Evolutionary conservation across 2,329 filamentous ascomycete genomes (phyloP).

Genomic region (Neonectria ditissima): DNA sequence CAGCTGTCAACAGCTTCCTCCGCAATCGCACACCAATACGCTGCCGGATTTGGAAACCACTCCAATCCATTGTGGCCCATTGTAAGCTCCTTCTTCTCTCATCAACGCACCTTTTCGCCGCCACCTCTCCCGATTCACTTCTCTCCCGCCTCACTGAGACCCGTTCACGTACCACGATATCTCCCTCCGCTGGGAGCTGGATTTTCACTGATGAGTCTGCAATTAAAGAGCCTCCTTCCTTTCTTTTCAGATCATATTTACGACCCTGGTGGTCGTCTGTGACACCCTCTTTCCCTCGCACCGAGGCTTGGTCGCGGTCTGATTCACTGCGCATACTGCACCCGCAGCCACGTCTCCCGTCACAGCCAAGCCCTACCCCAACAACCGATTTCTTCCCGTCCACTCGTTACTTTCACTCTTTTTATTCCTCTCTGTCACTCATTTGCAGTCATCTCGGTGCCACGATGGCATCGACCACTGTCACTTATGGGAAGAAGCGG

Average conservation of each 20-base stretch:
- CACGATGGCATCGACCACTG: constrained; percentile 43
- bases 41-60: constrained; percentile 3
- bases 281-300: background rate
- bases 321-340: constrained; percentile 23
- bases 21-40: constrained; percentile 10
- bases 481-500: constrained; percentile 49
- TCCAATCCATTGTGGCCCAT: background rate
- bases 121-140: background rate
- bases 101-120: background rate
- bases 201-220: constrained; percentile 26
- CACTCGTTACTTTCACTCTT: constrained; percentile 20
- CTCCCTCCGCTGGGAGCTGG: constrained; percentile 3
- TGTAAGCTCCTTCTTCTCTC: constrained; percentile 7
- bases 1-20: constrained; percentile 22
- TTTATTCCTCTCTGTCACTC: constrained; percentile 3
- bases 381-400: constrained; percentile 9
- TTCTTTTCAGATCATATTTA: constrained; percentile 13
- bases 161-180: background rate
- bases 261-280: constrained; percentile 24
- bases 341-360: background rate
- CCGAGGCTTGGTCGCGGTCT: constrained; percentile 5
- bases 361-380: background rate
- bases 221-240: constrained; percentile 8
- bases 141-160: background rate
- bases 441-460: constrained; percentile 7